Evolutionary conservation across 768 basidiomycete species (phyloP).

Genomic region (Austroboletus eburneus): DNA sequence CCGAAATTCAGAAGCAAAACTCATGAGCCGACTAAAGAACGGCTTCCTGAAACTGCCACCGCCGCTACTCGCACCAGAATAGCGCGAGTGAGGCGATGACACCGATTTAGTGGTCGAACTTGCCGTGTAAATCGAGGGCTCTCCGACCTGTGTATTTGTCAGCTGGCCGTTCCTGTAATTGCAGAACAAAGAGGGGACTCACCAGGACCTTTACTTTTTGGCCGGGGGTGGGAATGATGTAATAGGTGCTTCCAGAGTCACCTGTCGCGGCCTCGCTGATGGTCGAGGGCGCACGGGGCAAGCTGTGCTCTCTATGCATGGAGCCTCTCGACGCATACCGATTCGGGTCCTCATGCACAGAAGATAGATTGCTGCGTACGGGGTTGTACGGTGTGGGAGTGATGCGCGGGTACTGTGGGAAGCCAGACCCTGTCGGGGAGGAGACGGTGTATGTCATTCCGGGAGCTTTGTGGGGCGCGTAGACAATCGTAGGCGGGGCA

Average conservation of each 20-base stretch:
- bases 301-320: constrained; percentile 25
- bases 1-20: constrained; percentile 44
- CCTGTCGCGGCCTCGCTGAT: constrained; percentile 41
- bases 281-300: constrained; percentile 35
- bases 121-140: constrained; percentile 52
- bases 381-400: constrained; percentile 42
- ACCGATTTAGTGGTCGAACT: constrained; percentile 57
- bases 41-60: constrained; percentile 44
- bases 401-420: constrained; percentile 40
- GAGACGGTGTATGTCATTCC: constrained; percentile 70
- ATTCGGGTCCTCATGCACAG: constrained; percentile 38
- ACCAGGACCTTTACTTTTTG: constrained; percentile 75
- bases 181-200: constrained; percentile 30
- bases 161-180: constrained; percentile 6
- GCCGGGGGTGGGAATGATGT: constrained; percentile 65
- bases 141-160: constrained; percentile 37
- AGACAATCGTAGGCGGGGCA: constrained; percentile 55
- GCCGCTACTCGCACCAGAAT: constrained; percentile 21
- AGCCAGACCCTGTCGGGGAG: constrained; percentile 41
- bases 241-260: constrained; percentile 69
- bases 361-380: constrained; percentile 32
- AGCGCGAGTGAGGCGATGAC: constrained; percentile 43
- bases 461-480: constrained; percentile 52
- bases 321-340: constrained; percentile 28
- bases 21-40: constrained; percentile 60